Base-by-base conservation (phyloP, 352 stramenopile species). In the Detonula confervacea region DNA sequence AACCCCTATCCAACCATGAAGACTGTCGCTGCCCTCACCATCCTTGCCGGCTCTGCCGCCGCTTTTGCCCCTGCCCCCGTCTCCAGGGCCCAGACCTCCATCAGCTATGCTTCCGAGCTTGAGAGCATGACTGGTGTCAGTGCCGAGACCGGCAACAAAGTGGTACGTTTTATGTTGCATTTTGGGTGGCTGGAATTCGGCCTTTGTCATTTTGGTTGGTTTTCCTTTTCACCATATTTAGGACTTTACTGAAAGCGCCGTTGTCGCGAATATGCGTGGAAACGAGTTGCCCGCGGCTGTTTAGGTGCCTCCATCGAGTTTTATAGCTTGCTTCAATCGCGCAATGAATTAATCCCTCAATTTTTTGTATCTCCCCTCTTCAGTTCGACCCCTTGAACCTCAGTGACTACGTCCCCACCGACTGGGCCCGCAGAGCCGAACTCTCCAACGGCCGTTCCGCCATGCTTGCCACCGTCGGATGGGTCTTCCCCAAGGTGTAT, bases 381-480 rank as follows among this genome's bases (percentile, higher is more conserved):
- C 46, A 91, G 86, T 93, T 88, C 30, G 90, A 95, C 67, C 90
- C 90, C 46, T 51, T 90, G n/a, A 73, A 70, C 67, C 79, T 95
- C 51, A 78, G 78, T 29, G 63, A 95, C 60, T 93, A 84, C 79
- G 72, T 91, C 51, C 87, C 87, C 39, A 65, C 77, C 25, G 81
- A 92, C 37, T 86, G 82, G 64, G 81, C 90, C 27, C 88, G 90
- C 57, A 87, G 85, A 55, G 83, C 85, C 33, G 90, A 95, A 80
- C 77, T 95, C n/a, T 77, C 87, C 62, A 95, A 95, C 57, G 90
- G 90, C 11, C 90, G 90, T 56, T 91, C 90, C 9, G 90, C 88
- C 22, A 95, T 93, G 90, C 81, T 95, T 56, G 90, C 87, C 39
- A 91, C 80, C 62, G 90, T 95, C 18, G 90, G 90, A 30, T 95